A percentile compares a stretch with the other conserved stretches of the same genome.
Evolutionary conservation across 2,329 filamentous ascomycete species (phyloP).

Genomic region (Corynespora cassiicola): DNA sequence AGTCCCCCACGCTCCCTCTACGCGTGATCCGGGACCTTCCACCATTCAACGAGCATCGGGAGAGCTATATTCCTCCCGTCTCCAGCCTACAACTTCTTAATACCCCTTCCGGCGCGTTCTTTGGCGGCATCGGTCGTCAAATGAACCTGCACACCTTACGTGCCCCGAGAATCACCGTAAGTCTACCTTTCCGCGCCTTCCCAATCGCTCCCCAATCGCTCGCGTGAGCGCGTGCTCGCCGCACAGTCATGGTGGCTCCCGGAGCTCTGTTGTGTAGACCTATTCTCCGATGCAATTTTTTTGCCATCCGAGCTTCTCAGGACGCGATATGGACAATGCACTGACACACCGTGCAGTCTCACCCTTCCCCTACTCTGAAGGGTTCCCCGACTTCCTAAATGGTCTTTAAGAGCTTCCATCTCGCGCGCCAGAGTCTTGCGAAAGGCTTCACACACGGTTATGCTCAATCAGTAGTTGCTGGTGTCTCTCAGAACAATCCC

Average conservation of each 20-base stretch:
- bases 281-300: no score
- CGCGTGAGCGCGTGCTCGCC: no score
- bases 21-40: conserved; percentile 15
- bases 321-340: no score
- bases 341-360: conserved; percentile 45
- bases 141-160: conserved; percentile 91
- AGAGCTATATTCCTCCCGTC: conserved; percentile 21
- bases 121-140: conserved; percentile 92
- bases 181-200: conserved; percentile 32
- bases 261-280: no score
- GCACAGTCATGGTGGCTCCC: no score
- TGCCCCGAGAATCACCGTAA: conserved; percentile 69
- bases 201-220: conserved; percentile 11
- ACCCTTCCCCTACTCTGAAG: conserved; percentile 65
- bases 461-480: conserved; percentile 96
- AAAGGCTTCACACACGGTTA: conserved; percentile 98
- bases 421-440: conserved; percentile 96
- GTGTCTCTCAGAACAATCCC: conserved; percentile 68
- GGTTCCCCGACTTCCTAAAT: conserved; percentile 82
- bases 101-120: conserved; percentile 73
- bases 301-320: no score
- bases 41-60: no score
- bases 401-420: conserved; percentile 74
- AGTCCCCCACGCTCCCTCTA: conserved; percentile 16
- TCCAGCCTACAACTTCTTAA: conserved; percentile 20